Evolutionary conservation across 768 basidiomycete species (phyloP), one percentile per base, ranked within the genome.

Genomic region (Mrakia blollopis): DNA sequence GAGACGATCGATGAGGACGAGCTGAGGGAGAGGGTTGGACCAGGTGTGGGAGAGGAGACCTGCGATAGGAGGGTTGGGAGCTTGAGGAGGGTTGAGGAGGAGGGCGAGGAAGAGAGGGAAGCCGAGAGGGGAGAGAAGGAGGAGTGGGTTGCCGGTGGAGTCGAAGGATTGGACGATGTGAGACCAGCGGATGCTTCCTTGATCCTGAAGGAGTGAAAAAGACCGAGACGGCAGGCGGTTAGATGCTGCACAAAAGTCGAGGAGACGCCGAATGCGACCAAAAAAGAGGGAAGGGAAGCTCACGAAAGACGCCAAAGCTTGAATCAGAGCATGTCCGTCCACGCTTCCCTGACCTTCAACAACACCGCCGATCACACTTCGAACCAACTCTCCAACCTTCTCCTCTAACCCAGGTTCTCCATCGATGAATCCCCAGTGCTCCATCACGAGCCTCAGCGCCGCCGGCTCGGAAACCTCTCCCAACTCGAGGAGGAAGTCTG

Each of bases 61-160:
- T 30, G 80, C 80, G 65, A 83, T 79, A 70, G 84, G 83, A 0
- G 83, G 80, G n/a, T 78, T 67, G 57, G 85, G 87, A 73, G 91
- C 90, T 63, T 91, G 89, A 65, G 93, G 90, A 25, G 91, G 89
- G 80, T 92, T 91, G 75, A 91, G 86, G 30, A 98, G 89, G 74
- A 98, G 89, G 78, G 92, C 90, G 71, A 96, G 92, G 80, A 98
- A 85, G 70, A 97, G 87, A 80, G 95, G 94, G 80, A 98, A 84
- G 0, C 92, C 93, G 44, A 92, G 90, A 3, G 92, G 94, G 82
- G 71, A 65, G 28, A 77, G 76, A 7, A 96, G 93, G 21, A 94
- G 91, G 9, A 91, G 91, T 78, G 90, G 89, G 65, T 93, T 89
- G 82, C 92, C 90, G 9, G 90, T 87, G 83, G 89, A 87, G 86